Evolutionary conservation across 2,329 filamentous ascomycete species (phyloP).

Genomic region (Aspergillus intermedius): DNA sequence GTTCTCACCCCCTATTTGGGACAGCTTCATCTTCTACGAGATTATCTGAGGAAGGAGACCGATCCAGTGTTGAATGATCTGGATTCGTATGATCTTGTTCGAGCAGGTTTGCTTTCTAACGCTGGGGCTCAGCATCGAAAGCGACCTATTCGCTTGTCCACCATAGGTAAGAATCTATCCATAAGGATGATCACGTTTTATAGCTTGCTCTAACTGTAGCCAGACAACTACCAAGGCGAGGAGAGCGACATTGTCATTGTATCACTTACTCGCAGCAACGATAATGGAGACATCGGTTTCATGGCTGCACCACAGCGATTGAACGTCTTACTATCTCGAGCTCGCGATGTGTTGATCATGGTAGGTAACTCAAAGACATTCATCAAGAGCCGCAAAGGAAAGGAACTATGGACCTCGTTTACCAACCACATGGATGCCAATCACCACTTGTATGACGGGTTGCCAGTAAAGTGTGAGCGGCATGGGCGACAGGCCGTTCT

Average conservation of each 20-base stretch:
- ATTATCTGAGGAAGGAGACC: constrained; percentile 49
- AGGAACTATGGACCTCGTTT: constrained; percentile 51
- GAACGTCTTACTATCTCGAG: constrained; percentile 64
- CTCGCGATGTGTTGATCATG: constrained; percentile 59
- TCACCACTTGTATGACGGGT: constrained; percentile 52
- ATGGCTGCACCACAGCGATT: constrained; percentile 59
- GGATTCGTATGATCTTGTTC: constrained; percentile 57
- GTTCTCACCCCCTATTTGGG: constrained; percentile 68
- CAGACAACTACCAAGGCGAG: constrained; percentile 74
- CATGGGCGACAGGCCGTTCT: constrained; percentile 51
- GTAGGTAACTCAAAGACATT: constrained; percentile 66
- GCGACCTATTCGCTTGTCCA: constrained; percentile 55
- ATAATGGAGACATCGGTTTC: constrained; percentile 61
- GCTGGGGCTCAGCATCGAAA: constrained; percentile 49
- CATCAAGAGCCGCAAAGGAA: constrained; percentile 52
- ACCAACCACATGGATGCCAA: constrained; percentile 50
- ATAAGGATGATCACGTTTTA: not conserved
- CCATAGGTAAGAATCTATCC: constrained; percentile 52
- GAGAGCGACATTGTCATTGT: constrained; percentile 67
- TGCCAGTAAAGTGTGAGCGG: constrained; percentile 55
- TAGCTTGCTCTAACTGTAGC: not conserved
- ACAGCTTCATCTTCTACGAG: constrained; percentile 54
- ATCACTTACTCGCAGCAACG: constrained; percentile 62
- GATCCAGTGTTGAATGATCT: constrained; percentile 64
- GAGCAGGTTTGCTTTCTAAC: constrained; percentile 55